phyloP scores from a whole-genome alignment of 179 eudicot genomes.

The Silene noctiflora region DNA sequence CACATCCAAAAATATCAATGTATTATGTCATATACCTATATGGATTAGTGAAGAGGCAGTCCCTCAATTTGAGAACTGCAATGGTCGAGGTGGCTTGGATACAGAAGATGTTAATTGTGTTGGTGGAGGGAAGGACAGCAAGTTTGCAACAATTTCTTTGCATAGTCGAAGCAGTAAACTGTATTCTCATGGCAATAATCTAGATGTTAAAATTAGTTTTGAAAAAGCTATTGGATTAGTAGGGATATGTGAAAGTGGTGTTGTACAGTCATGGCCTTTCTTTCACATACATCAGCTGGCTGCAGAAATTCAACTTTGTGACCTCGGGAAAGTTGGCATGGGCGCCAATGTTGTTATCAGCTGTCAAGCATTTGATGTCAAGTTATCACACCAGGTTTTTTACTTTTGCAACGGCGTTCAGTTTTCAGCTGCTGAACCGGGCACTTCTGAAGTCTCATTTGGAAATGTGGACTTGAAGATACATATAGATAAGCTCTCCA shows the following conservation, averaged over 20 bases:
- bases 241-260: slow-evolving; percentile 38
- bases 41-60: slow-evolving; percentile 41
- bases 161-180: slow-evolving; percentile 53
- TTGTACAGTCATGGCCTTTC: slow-evolving; percentile 56
- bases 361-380: slow-evolving; percentile 64
- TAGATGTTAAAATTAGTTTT: slow-evolving; percentile 38
- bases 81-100: slow-evolving; percentile 27
- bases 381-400: slow-evolving; percentile 71
- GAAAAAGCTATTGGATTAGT: slow-evolving; percentile 57
- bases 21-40: slow-evolving; percentile 61
- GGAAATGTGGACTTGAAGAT: slow-evolving; percentile 41
- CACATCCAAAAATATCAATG: slow-evolving; percentile 49
- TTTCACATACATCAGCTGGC: slow-evolving; percentile 59
- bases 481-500: slow-evolving; percentile 57
- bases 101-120: slow-evolving; percentile 23
- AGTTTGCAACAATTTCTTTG: slow-evolving; percentile 45
- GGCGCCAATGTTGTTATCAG: slow-evolving; percentile 33
- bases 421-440: slow-evolving; percentile 42
- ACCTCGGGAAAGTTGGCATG: slow-evolving; percentile 25
- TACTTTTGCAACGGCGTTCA: slow-evolving; percentile 51
- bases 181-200: slow-evolving; percentile 31
- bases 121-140: slow-evolving; percentile 37
- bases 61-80: slow-evolving; percentile 25
- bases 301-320: slow-evolving; percentile 43
- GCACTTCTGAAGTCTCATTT: slow-evolving; percentile 33